Base-by-base conservation (phyloP, 2,329 filamentous ascomycete genomes). In the Diaporthe australafricana region DNA sequence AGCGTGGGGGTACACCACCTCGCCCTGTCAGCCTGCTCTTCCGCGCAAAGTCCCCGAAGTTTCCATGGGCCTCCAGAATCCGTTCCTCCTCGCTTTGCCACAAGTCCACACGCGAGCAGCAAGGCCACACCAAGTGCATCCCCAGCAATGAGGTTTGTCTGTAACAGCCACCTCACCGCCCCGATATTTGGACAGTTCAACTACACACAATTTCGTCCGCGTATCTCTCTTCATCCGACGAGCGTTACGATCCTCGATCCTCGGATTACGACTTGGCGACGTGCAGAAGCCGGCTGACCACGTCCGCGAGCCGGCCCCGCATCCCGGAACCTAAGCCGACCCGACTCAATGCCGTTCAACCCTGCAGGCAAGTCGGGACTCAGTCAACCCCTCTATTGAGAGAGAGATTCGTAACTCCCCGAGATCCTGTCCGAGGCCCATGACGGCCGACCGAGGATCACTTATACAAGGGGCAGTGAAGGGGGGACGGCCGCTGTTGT, bases 221-320 rank as follows among this genome's bases (percentile, higher is more conserved):
- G 17, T 25, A 17, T 48, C 27, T 12, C 32, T 17, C 16, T 30
- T 38, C 60, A 38, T 38, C 45, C 45, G n/a, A 38, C 30, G 20
- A 27, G 16, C 30, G 30, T 25, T 38, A 42, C 30, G 9, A 48
- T 27, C 42, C 60, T 50, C n/a, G 45, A 20, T 65, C n/a, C 60
- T 65, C 45, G 45, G 45, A 38, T 65, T 45, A 25, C 30, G n/a
- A 65, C 45, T 50, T 50, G 60, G 60, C 60, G 45, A 50, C 60
- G 30, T 65, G 60, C 30, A 65, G 60, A 50, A 30, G 32, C 60
- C 70, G 50, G 70, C 25, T 48, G 52, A 56, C 62, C 62, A 57
- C 47, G 66, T 65, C 66, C 68, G 48, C 48, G 66, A 55, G 55
- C 45, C 70, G 70, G 70, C 70, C 70, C 70, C 70, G 70, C 70